Conservation (phyloP, 2,329 filamentous ascomycete genomes). For the Alternaria conjuncta region DNA sequence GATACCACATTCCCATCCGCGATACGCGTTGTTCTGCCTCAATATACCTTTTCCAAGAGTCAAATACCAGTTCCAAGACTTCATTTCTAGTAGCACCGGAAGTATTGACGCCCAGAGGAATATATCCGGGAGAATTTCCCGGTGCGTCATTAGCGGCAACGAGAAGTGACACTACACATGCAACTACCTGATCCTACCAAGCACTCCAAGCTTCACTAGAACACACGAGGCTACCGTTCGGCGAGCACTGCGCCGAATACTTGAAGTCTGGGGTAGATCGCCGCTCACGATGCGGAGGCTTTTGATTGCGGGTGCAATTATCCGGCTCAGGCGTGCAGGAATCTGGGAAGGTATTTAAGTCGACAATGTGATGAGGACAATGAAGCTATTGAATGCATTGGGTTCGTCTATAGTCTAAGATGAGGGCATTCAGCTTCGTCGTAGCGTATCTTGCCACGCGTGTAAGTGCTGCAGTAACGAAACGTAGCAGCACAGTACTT, state of each 20-base stretch:
- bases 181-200: not conserved
- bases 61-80: not conserved
- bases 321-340: not conserved
- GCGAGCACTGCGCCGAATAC: not conserved
- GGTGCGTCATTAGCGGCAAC: not conserved
- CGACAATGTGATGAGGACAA: not conserved
- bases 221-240: not conserved
- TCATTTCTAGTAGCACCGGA: not conserved
- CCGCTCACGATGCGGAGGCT: constrained; percentile 1
- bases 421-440: not conserved
- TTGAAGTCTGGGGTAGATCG: not conserved
- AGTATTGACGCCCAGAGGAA: not conserved
- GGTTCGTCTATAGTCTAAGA: not conserved
- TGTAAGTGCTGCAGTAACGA: not conserved
- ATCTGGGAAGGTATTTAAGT: not conserved
- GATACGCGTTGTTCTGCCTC: not conserved
- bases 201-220: not conserved
- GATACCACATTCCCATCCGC: not conserved
- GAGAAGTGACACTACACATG: not conserved
- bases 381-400: not conserved
- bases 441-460: not conserved
- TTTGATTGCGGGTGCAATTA: not conserved
- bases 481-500: not conserved
- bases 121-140: not conserved
- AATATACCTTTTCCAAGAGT: not conserved